Conservation (phyloP, 345 rosid species). For the Theobroma cacao region DNA sequence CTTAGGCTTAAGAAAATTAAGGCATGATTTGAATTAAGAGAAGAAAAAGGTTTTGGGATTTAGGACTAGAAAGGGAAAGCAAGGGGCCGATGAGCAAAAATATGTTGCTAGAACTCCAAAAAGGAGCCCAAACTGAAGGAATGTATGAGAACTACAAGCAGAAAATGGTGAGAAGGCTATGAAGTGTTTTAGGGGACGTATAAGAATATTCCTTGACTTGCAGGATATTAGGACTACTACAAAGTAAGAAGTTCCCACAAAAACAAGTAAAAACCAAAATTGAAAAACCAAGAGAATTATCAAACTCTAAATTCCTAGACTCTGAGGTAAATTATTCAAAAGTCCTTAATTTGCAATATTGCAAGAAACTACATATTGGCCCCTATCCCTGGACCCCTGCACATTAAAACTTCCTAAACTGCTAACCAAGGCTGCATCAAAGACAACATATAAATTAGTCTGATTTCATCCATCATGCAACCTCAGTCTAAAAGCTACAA, state of each 20-base stretch:
- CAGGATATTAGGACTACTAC: background rate
- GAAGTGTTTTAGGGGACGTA: background rate
- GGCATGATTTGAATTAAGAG: background rate
- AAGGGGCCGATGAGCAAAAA: background rate
- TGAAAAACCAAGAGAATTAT: background rate
- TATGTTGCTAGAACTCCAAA: background rate
- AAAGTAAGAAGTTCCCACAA: background rate
- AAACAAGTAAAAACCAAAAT: background rate
- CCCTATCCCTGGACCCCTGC: background rate
- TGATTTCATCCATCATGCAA: background rate
- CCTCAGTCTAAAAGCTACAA: background rate
- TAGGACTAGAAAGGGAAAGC: background rate
- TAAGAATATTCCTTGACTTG: background rate
- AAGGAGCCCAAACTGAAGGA: background rate
- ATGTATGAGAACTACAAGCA: background rate
- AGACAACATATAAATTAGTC: background rate
- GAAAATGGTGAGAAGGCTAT: background rate
- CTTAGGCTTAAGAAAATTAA: background rate
- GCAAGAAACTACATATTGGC: background rate
- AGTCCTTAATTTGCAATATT: background rate
- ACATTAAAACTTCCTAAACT: background rate
- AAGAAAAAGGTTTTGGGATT: background rate
- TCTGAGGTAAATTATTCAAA: background rate
- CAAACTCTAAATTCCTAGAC: background rate
- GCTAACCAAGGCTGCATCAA: background rate